Percentiles rank a stretch among this genome's conserved stretches.
These are phyloP conservation scores for Astrothelium macrocarpum DNA, from an alignment of 495 filamentous ascomycete species.

Conservation along the genomic window DNA sequence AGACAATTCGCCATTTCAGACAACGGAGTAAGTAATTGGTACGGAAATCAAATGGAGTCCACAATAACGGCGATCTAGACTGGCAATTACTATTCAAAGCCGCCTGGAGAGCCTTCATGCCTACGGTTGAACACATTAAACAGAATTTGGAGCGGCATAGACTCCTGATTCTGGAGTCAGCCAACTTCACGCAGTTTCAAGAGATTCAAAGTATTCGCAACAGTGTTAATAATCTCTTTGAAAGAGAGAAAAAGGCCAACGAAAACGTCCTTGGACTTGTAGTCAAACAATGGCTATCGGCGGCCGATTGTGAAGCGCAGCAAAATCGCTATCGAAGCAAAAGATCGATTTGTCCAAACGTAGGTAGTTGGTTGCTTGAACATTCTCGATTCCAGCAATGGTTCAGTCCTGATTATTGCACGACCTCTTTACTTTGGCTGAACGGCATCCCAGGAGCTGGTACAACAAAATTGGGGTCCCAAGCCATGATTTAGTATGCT, in stretches of 20 bases:
- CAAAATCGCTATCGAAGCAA: background rate
- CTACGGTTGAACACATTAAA: background rate
- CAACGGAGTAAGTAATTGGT: background rate
- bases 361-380: background rate
- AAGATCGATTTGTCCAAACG: background rate
- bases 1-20: background rate
- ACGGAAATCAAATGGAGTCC: background rate
- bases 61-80: background rate
- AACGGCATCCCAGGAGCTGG: background rate
- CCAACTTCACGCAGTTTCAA: background rate
- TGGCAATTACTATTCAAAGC: background rate
- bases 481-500: background rate
- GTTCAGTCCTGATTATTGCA: background rate
- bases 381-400: background rate
- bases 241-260: background rate
- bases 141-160: background rate
- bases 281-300: background rate
- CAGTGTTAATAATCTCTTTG: background rate
- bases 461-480: background rate
- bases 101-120: background rate
- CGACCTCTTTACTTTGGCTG: background rate
- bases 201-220: background rate
- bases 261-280: background rate
- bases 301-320: background rate
- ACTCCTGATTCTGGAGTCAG: background rate